Conservation (phyloP, 1,139 yeast genomes). For the Nakaseomyces nivariensis region DNA sequence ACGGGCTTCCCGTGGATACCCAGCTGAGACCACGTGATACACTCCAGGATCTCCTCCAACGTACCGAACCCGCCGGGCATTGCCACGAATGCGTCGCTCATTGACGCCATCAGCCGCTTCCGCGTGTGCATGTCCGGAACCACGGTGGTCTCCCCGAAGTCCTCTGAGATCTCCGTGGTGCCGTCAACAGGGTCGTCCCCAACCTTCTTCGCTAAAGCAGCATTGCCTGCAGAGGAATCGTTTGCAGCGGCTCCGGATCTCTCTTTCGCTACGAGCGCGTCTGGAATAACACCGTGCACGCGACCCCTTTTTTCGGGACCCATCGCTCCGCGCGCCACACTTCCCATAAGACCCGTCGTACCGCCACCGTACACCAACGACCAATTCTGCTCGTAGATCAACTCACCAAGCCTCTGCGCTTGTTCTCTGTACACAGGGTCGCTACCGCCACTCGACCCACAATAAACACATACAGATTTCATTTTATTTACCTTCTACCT, state of each 20-base stretch:
- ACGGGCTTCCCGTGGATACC: constrained; percentile 79
- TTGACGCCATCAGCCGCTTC: constrained; percentile 76
- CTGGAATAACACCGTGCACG: constrained; percentile 82
- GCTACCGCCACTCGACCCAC: constrained; percentile 74
- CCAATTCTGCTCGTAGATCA: constrained; percentile 51
- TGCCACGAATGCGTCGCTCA: constrained; percentile 80
- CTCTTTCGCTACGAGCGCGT: constrained; percentile 69
- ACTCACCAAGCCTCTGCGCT: constrained; percentile 51
- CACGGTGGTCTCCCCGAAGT: constrained; percentile 70
- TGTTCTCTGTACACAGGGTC: constrained; percentile 40
- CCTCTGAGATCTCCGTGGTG: constrained; percentile 47
- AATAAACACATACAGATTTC: constrained; percentile 67
- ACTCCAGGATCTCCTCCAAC: constrained; percentile 81
- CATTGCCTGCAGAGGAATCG: constrained; percentile 34
- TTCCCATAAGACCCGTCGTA: constrained; percentile 76
- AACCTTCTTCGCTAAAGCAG: neutral
- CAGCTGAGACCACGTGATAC: constrained; percentile 82
- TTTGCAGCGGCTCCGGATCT: constrained; percentile 31
- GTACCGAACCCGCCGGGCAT: constrained; percentile 93
- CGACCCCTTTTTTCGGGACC: constrained; percentile 39
- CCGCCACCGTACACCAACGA: constrained; percentile 91
- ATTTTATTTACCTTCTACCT: constrained; percentile 3
- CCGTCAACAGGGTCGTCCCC: constrained; percentile 42
- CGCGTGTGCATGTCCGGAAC: constrained; percentile 89
- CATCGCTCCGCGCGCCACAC: constrained; percentile 66